Evolutionary conservation across 1,284 basidiomycete genomes (phyloP).

Genomic region (Dichomitus squalens): DNA sequence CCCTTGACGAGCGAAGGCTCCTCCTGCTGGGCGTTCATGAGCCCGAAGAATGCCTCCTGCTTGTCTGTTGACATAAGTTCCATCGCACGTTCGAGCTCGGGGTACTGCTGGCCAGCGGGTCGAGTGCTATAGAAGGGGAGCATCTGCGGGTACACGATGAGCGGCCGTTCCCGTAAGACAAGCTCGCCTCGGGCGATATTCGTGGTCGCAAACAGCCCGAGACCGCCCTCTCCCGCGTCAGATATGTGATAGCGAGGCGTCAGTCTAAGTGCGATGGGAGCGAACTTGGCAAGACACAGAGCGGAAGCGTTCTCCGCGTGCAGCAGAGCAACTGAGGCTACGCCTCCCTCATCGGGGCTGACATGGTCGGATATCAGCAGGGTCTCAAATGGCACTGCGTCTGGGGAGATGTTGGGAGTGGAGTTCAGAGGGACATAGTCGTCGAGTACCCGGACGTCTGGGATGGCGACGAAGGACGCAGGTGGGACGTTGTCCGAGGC

Average conservation of each 20-base stretch:
- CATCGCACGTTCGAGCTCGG: conserved; percentile 8
- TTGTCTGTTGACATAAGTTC: neutral
- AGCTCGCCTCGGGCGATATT: conserved; percentile 12
- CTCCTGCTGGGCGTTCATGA: conserved; percentile 9
- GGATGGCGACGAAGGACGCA: too few species aligned
- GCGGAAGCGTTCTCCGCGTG: neutral
- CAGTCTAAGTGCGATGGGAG: neutral
- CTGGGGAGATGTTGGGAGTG: too few species aligned
- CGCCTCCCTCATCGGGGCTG: neutral
- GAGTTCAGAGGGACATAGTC: too few species aligned
- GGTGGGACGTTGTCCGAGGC: too few species aligned
- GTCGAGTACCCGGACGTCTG: too few species aligned
- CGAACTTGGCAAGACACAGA: neutral
- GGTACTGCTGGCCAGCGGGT: conserved; percentile 4
- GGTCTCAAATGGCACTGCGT: neutral
- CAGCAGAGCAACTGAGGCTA: neutral
- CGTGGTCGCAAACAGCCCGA: conserved; percentile 16
- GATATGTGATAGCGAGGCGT: neutral
- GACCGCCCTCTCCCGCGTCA: conserved; percentile 1
- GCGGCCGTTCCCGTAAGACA: conserved; percentile 18
- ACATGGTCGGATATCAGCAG: neutral
- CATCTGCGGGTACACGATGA: conserved; percentile 18
- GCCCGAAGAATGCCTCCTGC: conserved; percentile 8
- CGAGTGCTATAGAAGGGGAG: conserved; percentile 3
- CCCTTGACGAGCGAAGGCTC: conserved; percentile 10